Evolutionary conservation across 2,329 filamentous ascomycete species (phyloP).

Genomic region (Pezicula neosporulosa): DNA sequence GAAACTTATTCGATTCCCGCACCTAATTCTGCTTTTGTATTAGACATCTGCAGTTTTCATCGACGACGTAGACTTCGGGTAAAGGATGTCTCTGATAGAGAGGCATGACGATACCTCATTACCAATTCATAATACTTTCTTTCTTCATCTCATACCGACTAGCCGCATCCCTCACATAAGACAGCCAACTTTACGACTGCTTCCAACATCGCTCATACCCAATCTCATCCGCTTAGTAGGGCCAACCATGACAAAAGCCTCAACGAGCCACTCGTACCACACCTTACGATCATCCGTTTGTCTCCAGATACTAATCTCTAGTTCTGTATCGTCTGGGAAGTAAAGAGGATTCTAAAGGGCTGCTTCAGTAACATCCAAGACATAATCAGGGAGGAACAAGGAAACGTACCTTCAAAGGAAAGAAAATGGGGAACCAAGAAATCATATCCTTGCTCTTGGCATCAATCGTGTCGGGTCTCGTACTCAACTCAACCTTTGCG

Average conservation of each 20-base stretch:
- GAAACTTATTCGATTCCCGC: too few species aligned
- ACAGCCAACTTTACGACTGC: conserved; percentile 66
- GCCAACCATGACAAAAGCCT: conserved; percentile 69
- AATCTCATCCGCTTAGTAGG: conserved; percentile 62
- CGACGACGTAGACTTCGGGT: too few species aligned
- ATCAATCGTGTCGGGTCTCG: conserved; percentile 87
- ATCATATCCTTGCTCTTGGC: conserved; percentile 97
- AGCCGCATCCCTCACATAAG: conserved; percentile 50
- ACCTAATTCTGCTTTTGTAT: too few species aligned
- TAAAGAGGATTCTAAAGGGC: conserved; percentile 72
- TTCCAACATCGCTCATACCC: conserved; percentile 63
- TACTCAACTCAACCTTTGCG: conserved; percentile 79
- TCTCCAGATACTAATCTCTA: conserved; percentile 92
- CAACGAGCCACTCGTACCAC: conserved; percentile 98
- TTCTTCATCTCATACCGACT: too few species aligned
- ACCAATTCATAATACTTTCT: too few species aligned
- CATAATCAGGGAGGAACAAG: background rate
- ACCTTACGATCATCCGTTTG: conserved; percentile 94
- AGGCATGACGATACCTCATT: background rate
- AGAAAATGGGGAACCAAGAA: conserved; percentile 98
- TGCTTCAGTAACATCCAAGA: conserved; percentile 10
- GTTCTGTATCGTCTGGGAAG: conserved; percentile 77
- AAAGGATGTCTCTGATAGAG: background rate
- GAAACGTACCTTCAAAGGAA: conserved; percentile 78
- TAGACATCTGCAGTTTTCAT: too few species aligned